A percentile compares a stretch with the other conserved stretches of the same genome.
phyloP scores from a whole-genome alignment of 306 rosid species.

The Nissolia schottii region DNA sequence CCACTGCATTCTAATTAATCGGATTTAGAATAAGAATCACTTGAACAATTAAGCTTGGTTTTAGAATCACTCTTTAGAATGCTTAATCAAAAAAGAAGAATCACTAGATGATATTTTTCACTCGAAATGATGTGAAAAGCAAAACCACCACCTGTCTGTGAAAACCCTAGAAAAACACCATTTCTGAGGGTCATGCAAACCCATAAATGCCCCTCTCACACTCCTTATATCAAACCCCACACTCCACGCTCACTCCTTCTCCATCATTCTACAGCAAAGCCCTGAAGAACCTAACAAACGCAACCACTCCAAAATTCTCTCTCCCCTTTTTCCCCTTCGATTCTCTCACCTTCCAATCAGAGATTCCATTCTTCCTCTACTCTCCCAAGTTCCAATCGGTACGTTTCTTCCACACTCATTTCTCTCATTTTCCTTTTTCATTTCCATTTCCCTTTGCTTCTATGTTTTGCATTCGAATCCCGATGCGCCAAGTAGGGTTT shows the following conservation, averaged over 20 bases:
- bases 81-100: too few species aligned
- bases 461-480: conserved; percentile 25
- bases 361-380: conserved; percentile 52
- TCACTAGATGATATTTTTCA: too few species aligned
- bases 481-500: conserved; percentile 38
- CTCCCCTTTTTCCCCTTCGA: background rate
- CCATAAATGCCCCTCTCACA: conserved; percentile 44
- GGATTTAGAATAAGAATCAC: too few species aligned
- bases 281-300: background rate
- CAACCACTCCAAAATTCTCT: background rate
- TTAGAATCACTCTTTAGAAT: too few species aligned
- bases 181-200: background rate
- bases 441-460: conserved; percentile 16
- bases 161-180: conserved; percentile 22
- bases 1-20: too few species aligned
- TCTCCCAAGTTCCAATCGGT: conserved; percentile 40
- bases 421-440: background rate
- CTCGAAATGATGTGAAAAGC: too few species aligned
- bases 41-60: too few species aligned
- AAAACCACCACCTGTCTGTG: conserved; percentile 5
- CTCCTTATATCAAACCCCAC: background rate
- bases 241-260: background rate
- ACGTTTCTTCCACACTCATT: conserved; percentile 27
- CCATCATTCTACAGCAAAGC: background rate
- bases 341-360: background rate